These are phyloP conservation scores for Rhodotorula sp. DNA, from an alignment of 1,284 basidiomycete genomes.

Conservation along the genomic window DNA sequence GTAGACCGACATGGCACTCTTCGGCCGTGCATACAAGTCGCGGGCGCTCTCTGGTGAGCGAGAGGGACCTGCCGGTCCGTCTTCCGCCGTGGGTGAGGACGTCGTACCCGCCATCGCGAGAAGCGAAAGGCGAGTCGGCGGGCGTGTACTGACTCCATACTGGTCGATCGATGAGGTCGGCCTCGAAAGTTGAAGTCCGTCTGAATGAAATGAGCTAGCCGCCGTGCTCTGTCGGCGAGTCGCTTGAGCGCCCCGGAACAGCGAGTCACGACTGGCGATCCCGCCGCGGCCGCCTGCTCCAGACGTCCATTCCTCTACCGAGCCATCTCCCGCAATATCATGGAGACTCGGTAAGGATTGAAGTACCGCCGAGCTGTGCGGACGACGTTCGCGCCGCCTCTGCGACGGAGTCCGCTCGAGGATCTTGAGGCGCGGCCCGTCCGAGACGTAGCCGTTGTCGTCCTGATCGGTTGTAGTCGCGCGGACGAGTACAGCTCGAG, in stretches of 20 bases:
- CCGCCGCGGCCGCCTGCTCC: background rate
- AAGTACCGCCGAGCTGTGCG: slow-evolving; percentile 6
- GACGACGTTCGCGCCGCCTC: background rate
- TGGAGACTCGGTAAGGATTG: slow-evolving; percentile 7
- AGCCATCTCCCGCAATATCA: slow-evolving; percentile 5
- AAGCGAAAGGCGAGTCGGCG: slow-evolving; percentile 12
- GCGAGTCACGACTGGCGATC: slow-evolving; percentile 17
- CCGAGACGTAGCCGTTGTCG: background rate
- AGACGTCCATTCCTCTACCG: background rate
- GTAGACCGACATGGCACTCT: slow-evolving; percentile 16
- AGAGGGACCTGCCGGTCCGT: background rate
- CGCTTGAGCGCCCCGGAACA: slow-evolving; percentile 4
- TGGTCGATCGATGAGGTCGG: background rate
- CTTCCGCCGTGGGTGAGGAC: background rate
- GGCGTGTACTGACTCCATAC: background rate
- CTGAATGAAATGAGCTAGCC: background rate
- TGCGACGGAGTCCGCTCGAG: slow-evolving; percentile 23
- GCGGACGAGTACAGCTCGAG: background rate
- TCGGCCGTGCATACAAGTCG: background rate
- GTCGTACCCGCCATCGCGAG: background rate
- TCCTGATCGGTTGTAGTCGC: background rate
- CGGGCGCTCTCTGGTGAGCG: background rate
- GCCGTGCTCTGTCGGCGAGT: background rate
- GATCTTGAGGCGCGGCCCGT: slow-evolving; percentile 26
- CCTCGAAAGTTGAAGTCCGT: background rate